A percentile compares a stretch with the other conserved stretches of the same genome.
Conservation (phyloP, 805 yeast genomes). For the Grigorovia jiainica region DNA sequence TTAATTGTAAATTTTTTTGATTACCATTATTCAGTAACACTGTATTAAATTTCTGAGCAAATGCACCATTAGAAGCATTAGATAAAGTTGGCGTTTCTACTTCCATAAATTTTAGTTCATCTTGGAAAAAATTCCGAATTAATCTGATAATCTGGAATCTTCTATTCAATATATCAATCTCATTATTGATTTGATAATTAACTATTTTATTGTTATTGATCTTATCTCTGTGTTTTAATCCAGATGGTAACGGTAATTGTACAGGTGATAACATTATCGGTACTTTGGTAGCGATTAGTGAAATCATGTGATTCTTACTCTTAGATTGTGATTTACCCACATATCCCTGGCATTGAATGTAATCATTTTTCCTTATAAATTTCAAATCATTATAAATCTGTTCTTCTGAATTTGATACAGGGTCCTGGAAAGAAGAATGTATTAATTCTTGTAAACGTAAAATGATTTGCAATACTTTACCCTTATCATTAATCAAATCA, state of each 20-base stretch:
- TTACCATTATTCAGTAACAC: conserved; percentile 22
- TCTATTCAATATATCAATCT: conserved; percentile 36
- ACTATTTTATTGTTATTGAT: conserved; percentile 62
- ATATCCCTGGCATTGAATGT: conserved; percentile 51
- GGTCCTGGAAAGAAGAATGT: not conserved
- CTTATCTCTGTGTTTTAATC: conserved; percentile 43
- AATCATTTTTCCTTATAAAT: conserved; percentile 61
- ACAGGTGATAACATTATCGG: conserved; percentile 56
- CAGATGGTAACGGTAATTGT: conserved; percentile 60
- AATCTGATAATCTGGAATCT: conserved; percentile 47
- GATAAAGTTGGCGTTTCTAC: conserved; percentile 85
- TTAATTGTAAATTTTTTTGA: conserved; percentile 39
- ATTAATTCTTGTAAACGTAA: not conserved
- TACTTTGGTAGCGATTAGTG: conserved; percentile 48
- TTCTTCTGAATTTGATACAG: not conserved
- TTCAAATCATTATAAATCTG: conserved; percentile 1
- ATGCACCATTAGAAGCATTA: conserved; percentile 74
- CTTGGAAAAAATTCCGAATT: conserved; percentile 49
- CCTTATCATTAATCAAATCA: conserved; percentile 13
- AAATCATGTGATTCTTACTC: conserved; percentile 59
- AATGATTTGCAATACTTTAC: conserved; percentile 15
- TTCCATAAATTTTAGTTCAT: conserved; percentile 52
- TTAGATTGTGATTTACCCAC: conserved; percentile 63
- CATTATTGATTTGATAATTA: conserved; percentile 57
- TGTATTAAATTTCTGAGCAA: conserved; percentile 80